Percentiles rank a stretch among this genome's conserved stretches.
Evolutionary conservation across 352 stramenopile genomes (phyloP).

Genomic region (Phytophthora vignae): DNA sequence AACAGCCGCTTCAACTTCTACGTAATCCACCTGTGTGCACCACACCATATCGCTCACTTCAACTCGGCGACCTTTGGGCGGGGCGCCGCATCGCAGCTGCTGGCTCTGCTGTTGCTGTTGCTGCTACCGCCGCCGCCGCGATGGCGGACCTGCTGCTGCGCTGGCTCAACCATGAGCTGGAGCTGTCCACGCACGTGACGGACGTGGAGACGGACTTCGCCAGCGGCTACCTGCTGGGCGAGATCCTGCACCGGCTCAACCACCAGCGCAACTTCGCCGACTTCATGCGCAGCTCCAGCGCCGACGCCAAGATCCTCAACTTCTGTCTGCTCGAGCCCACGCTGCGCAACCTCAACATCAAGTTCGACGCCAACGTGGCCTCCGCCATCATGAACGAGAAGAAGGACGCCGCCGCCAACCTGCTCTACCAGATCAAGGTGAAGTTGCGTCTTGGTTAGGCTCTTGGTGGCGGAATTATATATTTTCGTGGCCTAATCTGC

Average conservation of each 20-base stretch:
- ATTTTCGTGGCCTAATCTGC: not conserved
- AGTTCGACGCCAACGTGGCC: constrained; percentile 81
- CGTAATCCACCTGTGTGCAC: constrained; percentile 8
- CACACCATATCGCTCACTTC: not conserved
- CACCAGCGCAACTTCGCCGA: constrained; percentile 89
- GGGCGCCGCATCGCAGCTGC: not conserved
- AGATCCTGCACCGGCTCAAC: constrained; percentile 88
- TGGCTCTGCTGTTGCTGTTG: not conserved
- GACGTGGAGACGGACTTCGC: constrained; percentile 81
- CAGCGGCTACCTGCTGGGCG: constrained; percentile 88
- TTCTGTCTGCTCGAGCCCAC: constrained; percentile 89
- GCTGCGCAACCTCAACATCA: constrained; percentile 74
- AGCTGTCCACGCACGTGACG: constrained; percentile 68
- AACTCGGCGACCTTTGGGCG: not conserved
- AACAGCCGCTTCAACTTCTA: constrained; percentile 20
- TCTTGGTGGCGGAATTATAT: too few species aligned
- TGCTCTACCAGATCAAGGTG: constrained; percentile 92
- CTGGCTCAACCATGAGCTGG: constrained; percentile 88
- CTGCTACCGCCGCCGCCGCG: not conserved
- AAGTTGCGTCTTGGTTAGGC: too few species aligned
- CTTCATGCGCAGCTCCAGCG: constrained; percentile 76
- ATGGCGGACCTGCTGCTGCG: constrained; percentile 83
- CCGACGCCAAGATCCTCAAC: constrained; percentile 90
- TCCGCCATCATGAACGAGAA: constrained; percentile 85
- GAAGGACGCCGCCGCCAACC: constrained; percentile 60